Base-by-base conservation (phyloP, 805 yeast genomes). In the Schizosaccharomyces cryophilus region DNA sequence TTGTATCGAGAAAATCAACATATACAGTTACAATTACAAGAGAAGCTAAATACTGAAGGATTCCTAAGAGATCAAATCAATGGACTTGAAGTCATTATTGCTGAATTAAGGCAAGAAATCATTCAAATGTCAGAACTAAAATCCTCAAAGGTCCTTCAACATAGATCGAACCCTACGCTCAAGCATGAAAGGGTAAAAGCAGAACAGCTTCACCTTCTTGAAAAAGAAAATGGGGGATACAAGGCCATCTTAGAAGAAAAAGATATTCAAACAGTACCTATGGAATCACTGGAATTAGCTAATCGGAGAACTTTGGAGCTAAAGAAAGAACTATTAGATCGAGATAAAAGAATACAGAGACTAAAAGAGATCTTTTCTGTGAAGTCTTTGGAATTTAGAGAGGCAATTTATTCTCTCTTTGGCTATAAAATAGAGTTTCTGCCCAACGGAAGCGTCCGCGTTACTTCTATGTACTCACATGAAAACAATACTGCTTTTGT, bases 361-460 rank as follows among this genome's bases (percentile, higher is more conserved):
- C 71, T 80, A 62, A 64, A 64, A 31, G 68, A 82, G 64, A 77
- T 79, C 5, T 87, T 80, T 67, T 71, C 80, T 19, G 77, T 77
- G 60, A 84, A 85, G 68, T 81, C 90, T n/a, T 71, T 76, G 40
- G 89, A 85, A 66, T 82, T 85, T 60, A 73, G 87, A 45, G 80
- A 82, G 40, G 78, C 83, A 1, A 80, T 87, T 0, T 79, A 81
- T 61, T 74, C 82, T 4, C 75, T 84, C 35, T 75, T 88, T 60
- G 95, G 95, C 0, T 87, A 80, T 69, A 77, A 78, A 58, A 72
- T 87, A 29, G 94, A 85, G 67, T 82, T 86, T 64, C 70, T 81
- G 68, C 73, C 76, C 65, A 73, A 80, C 72, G 70, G 78, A 68
- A 73, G 79, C 73, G 73, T 83, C 66, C 74, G 84, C 70, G 72